These are phyloP conservation scores for Phaeolepiota aurea DNA, from an alignment of 768 basidiomycete species.

Conservation along the genomic window DNA sequence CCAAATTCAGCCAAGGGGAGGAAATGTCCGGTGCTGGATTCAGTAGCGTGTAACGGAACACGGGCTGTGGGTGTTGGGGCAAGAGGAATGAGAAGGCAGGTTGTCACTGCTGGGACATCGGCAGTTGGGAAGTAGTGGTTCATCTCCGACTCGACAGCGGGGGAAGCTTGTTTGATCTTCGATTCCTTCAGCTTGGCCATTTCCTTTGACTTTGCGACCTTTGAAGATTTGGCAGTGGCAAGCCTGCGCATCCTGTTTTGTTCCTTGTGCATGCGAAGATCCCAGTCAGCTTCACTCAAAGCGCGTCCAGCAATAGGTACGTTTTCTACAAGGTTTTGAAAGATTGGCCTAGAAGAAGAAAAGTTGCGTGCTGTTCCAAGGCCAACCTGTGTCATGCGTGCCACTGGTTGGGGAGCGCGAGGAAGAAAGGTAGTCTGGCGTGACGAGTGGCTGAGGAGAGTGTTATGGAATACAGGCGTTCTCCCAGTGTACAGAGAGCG, in stretches of 20 bases:
- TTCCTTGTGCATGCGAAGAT: conserved; percentile 45
- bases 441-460: neutral
- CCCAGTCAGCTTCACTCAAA: conserved; percentile 67
- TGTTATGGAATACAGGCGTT: neutral
- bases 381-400: conserved; percentile 61
- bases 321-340: conserved; percentile 74
- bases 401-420: conserved; percentile 32
- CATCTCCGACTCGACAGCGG: conserved; percentile 23
- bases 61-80: conserved; percentile 65
- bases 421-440: conserved; percentile 38
- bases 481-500: neutral
- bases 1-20: conserved; percentile 49
- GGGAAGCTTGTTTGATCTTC: conserved; percentile 5
- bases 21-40: conserved; percentile 9
- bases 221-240: conserved; percentile 14
- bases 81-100: conserved; percentile 67
- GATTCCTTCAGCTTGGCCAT: conserved; percentile 21
- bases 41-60: conserved; percentile 39
- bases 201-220: conserved; percentile 19
- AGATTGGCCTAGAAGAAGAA: conserved; percentile 62
- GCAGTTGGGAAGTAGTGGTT: conserved; percentile 55
- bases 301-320: conserved; percentile 72
- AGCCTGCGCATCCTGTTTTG: conserved; percentile 15
- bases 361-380: conserved; percentile 73
- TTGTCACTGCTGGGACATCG: conserved; percentile 35